A percentile compares a stretch with the other conserved stretches of the same genome.
Conservation (phyloP, 495 filamentous ascomycete genomes). For the Penicillium macrosclerotiorum region DNA sequence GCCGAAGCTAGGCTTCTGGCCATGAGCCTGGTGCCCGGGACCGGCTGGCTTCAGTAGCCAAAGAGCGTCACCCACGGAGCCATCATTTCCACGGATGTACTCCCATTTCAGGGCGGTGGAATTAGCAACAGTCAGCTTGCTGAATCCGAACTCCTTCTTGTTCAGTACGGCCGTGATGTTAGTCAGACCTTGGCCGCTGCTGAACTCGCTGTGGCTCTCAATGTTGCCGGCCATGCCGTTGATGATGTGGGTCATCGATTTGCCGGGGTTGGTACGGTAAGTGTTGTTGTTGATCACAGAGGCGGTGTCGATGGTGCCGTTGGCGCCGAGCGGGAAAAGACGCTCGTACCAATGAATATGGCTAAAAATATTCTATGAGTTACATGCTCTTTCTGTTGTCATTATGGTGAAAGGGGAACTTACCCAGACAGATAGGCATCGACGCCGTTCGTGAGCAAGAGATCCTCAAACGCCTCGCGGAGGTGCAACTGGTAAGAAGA, state of each 20-base stretch:
- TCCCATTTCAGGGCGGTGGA: slow-evolving; percentile 41
- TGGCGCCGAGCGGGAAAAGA: slow-evolving; percentile 33
- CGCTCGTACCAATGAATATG: slow-evolving; percentile 59
- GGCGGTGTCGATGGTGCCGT: slow-evolving; percentile 37
- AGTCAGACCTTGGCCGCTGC: slow-evolving; percentile 24
- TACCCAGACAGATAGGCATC: slow-evolving; percentile 52
- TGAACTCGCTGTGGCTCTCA: slow-evolving; percentile 41
- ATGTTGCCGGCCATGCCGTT: slow-evolving; percentile 48
- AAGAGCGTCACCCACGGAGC: slow-evolving; percentile 41
- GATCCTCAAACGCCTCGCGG: slow-evolving; percentile 50
- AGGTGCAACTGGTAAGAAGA: slow-evolving; percentile 43
- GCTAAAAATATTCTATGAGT: slow-evolving; percentile 16
- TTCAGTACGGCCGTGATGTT: slow-evolving; percentile 50
- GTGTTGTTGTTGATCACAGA: slow-evolving; percentile 41
- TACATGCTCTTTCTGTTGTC: background rate
- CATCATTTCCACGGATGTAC: slow-evolving; percentile 45
- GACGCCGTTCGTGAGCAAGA: slow-evolving; percentile 55
- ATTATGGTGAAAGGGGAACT: background rate
- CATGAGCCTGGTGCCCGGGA: too few species aligned
- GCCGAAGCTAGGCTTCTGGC: too few species aligned
- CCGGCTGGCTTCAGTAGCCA: slow-evolving; percentile 16
- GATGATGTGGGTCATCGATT: slow-evolving; percentile 49
- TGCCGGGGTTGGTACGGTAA: slow-evolving; percentile 37
- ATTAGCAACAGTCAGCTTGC: slow-evolving; percentile 46
- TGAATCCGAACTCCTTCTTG: slow-evolving; percentile 46